Evolutionary conservation across 345 rosid species (phyloP), one percentile per base, ranked within the genome.

Genomic region (Boechera divaricarpa): DNA sequence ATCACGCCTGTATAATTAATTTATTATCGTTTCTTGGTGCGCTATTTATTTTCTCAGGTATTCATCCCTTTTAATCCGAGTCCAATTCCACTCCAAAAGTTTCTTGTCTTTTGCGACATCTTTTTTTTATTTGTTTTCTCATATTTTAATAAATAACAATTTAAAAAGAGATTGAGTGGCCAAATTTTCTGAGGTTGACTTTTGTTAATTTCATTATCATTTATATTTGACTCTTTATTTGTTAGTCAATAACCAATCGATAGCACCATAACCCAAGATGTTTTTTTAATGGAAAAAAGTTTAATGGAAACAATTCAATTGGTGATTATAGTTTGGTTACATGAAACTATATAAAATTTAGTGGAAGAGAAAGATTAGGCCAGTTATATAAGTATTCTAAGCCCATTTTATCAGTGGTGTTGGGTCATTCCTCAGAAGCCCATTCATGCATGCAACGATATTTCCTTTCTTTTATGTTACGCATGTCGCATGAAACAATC

Each of bases 51-150:
- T 79, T 79, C 45, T 67, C 65, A 60, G 54, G 44, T 65, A 63
- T 73, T 60, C 44, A 73, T 48, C 49, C 57, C 44, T 79, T 79
- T 60, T 73, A 73, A 79, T 79, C 82, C 74, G 78, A 79, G 52
- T 79, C 82, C 60, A 73, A 79, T 54, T 67, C 82, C 82, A 79
- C 82, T 79, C 77, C 78, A 52, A 73, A 79, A 79, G 82, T 79
- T 79, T 79, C 52, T 79, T 79, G 82, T 79, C 82, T 73, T 79
- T 73, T 79, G 72, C 29, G 67, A 57, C 59, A 71, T 67, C 69
- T 45, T 72, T 59, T 64, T 39, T 31, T 18, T 10, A 1, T 16
- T 26, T 29, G 53, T 49, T 67, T 73, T 53, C 47, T 11, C 47
- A 73, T 67, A 71, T 73, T 73, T 67, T 73, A 73, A 7, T 67